phyloP scores from a whole-genome alignment of 1,284 basidiomycete genomes.

The Testicularia cyperi region DNA sequence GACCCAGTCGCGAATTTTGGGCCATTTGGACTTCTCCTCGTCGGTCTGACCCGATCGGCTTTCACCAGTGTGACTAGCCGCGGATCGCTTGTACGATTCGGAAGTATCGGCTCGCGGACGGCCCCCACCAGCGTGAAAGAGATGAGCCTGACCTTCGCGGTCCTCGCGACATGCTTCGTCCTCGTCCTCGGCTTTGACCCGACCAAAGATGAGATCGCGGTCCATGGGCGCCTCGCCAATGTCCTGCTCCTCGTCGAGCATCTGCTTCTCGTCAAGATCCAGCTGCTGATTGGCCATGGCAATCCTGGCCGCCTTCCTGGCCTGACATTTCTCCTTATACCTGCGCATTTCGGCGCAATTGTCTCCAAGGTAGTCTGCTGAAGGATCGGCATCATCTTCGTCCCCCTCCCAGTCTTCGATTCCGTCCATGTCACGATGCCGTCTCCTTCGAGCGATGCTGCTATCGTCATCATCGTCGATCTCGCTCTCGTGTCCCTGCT shows the following conservation, averaged over 20 bases:
- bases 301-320: constrained; percentile 12
- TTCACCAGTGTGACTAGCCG: background rate
- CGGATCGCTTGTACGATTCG: background rate
- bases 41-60: constrained; percentile 1
- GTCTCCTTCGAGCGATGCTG: background rate
- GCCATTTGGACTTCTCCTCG: constrained; percentile 29
- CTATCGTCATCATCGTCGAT: constrained; percentile 4
- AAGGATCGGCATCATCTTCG: constrained; percentile 43
- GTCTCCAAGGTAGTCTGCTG: constrained; percentile 56
- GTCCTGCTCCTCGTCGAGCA: constrained; percentile 30
- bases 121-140: background rate
- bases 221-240: constrained; percentile 47
- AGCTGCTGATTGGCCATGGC: background rate
- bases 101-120: too few species aligned
- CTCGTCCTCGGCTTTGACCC: constrained; percentile 23
- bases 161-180: constrained; percentile 27
- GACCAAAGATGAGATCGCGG: constrained; percentile 33
- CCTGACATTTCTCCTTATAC: constrained; percentile 28
- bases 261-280: constrained; percentile 8
- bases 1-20: constrained; percentile 49
- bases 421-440: constrained; percentile 18
- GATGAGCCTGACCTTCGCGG: constrained; percentile 24
- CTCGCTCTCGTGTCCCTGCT: background rate
- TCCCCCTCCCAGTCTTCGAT: constrained; percentile 44
- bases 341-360: constrained; percentile 47